Evolutionary conservation across 345 rosid species (phyloP), one percentile per base, ranked within the genome.

Genomic region (Hypericum perforatum): DNA sequence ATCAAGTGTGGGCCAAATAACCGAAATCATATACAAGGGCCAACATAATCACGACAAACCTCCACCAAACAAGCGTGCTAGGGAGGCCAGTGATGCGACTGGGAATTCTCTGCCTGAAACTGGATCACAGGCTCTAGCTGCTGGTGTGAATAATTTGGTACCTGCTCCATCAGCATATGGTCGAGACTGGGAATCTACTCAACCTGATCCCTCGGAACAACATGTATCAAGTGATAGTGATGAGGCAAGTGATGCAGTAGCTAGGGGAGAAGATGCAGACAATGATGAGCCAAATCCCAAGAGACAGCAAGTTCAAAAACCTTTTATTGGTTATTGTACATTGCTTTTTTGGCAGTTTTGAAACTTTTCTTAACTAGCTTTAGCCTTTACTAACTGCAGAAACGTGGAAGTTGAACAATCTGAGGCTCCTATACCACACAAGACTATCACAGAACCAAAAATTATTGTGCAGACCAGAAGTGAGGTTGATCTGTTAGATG

Each of bases 401-500:
- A 78, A 76, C 52, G 57, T 54, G 11, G 81, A 75, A 29, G 52
- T 39, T 29, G 79, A 46, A 38, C 69, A 69, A 56, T 46, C 72
- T 15, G 73, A 74, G 49, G 77, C 57, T 32, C 71, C 81, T 39
- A 63, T 74, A 66, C 74, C 86, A 32, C 95, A 83, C 58, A 77
- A 79, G 72, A 69, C 92, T 4, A 82, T 88, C 64, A 73, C 90
- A 6, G 98, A 92, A 56, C 73, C 96, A 0, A 92, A 83, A 82
- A 82, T 92, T 51, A 75, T 88, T 12, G 81, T 92, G 55, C 98
- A 92, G 75, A 92, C 98, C 16, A 83, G 86, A 80, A 92, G 98
- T 74, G 94, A 88, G 76, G 94, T 92, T 38, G 98, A 92, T 73
- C 95, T 92, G 61, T 70, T 92, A 36, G 96, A 92, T 62, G 98